Percentiles rank a stretch among this genome's conserved stretches.
These are phyloP conservation scores for Elsinoe perseae DNA, from an alignment of 2,329 filamentous ascomycete genomes.

Conservation along the genomic window DNA sequence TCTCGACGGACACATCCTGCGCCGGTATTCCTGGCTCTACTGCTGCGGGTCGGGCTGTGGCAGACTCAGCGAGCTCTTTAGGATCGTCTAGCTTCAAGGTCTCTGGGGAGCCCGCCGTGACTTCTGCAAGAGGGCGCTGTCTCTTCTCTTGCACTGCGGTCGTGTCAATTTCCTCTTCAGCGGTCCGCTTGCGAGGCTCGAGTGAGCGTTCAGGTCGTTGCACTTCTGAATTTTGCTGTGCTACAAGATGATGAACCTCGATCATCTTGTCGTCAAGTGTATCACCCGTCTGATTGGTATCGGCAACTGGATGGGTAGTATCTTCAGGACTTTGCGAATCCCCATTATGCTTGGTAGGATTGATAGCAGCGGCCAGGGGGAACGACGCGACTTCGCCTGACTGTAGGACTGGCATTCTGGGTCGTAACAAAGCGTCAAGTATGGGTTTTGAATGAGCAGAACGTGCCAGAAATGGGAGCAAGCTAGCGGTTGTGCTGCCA, in stretches of 20 bases:
- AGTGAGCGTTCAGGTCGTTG: neutral
- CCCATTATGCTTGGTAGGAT: neutral
- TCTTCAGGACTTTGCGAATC: neutral
- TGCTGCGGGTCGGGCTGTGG: too few relatives aligned
- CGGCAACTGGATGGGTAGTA: neutral
- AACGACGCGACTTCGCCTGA: conserved; percentile 15
- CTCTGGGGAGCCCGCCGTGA: neutral
- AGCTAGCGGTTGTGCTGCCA: conserved; percentile 52
- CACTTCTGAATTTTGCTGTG: neutral
- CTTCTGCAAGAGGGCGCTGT: neutral
- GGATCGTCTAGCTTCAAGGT: too few relatives aligned
- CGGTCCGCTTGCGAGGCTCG: neutral
- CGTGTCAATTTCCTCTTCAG: neutral
- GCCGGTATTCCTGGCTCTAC: conserved; percentile 8
- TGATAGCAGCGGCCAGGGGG: neutral
- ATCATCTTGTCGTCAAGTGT: neutral
- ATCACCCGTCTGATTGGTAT: neutral
- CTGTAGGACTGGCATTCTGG: conserved; percentile 39
- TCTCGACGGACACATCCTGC: neutral
- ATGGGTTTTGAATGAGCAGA: conserved; percentile 55
- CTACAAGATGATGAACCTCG: neutral
- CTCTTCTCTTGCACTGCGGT: neutral
- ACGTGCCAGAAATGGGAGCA: conserved; percentile 69
- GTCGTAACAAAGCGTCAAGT: conserved; percentile 62
- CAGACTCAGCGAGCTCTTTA: too few relatives aligned